Evolutionary conservation across 495 filamentous ascomycete species (phyloP), one percentile per base, ranked within the genome.

Genomic region (Aspergillus cavernicola): DNA sequence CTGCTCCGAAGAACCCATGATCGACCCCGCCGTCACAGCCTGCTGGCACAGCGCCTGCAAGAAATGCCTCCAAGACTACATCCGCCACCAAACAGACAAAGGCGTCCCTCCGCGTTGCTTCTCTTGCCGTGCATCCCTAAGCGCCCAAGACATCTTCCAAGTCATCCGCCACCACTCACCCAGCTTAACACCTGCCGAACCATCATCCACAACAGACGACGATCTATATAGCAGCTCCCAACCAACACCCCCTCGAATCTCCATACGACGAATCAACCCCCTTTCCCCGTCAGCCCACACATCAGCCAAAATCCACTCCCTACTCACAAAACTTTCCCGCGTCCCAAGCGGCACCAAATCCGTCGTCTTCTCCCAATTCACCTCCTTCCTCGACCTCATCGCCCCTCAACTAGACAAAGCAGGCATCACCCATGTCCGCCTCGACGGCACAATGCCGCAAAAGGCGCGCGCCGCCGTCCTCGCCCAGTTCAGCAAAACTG

Each of bases 21-120:
- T 86, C 38, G 86, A 96, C 38, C 92, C 95, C 52, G 85, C 89
- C 1, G 92, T 98, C 1, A 96, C 93, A 0, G 88, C 90, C 0
- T 98, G 93, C 70, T 97, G 92, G 88, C 93, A 98, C 67, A 90
- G 87, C 19, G 92, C 93, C 2, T 98, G 93, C 77, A 95, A 93
- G 68, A 84, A 89, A 39, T 98, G 93, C 60, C 76, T 96, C 20
- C 69, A 89, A 4, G 84, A 90, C 59, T 95, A 91, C 62, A 91
- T 98, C 54, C 82, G 83, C 56, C 90, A 96, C 66, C 88, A 95
- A 59, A 86, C 79, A 28, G 82, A 88, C 56, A 88, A 85, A 59
- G 82, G 85, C 24, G 78, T 87, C 50, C 52, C 86, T 0, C 85
- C 93, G 9, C 77, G 83, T 26, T 98, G 93, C 62, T 95, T 95